Base-by-base conservation (phyloP, 495 filamentous ascomycete genomes). In the Trichoderma parareesei region DNA sequence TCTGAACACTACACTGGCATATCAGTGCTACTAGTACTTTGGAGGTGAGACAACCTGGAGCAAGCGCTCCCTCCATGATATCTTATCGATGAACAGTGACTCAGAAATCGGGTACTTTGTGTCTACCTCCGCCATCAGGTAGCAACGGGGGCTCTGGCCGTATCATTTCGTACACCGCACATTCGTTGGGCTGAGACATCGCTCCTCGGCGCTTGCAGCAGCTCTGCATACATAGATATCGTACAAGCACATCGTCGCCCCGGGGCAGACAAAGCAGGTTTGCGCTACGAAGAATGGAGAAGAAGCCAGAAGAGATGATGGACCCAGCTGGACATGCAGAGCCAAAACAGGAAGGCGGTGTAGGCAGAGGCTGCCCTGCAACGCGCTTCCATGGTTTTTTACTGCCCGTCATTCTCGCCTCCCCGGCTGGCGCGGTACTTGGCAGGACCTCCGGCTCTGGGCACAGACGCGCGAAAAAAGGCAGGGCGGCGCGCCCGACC, bases 121-220 rank as follows among this genome's bases (percentile, higher is more conserved):
- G 27, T 27, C 27, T 27, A 27, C 27, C 27, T 27, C 27, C 27
- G 27, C 27, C 27, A 27, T 27, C 27, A 27, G 27, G 27, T 27
- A 18, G 16, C 44, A 16, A 48, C 5, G 8, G 44, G 44, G 5
- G n/a, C 13, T 27, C 27, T 48, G n/a, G 44, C n/a, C 7, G 44
- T 48, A 16, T 5, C 40, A 2, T 41, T 11, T 20, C 46, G 46
- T 49, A 49, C 46, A 49, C 46, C 46, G 46, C 46, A 49, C 46
- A 49, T 49, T 49, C 46, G n/a, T 49, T 49, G 46, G 46, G 46
- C 16, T 49, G 46, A 49, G 46, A 18, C 46, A 49, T n/a, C n/a
- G 46, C 46, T 49, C 16, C 46, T 49, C 9, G 46, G 46, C 46
- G 20, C 46, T 20, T 49, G 46, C 46, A 49, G 46, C 46, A n/a